Conservation (phyloP, 2,329 filamentous ascomycete genomes). For the Colletotrichum tanaceti region DNA sequence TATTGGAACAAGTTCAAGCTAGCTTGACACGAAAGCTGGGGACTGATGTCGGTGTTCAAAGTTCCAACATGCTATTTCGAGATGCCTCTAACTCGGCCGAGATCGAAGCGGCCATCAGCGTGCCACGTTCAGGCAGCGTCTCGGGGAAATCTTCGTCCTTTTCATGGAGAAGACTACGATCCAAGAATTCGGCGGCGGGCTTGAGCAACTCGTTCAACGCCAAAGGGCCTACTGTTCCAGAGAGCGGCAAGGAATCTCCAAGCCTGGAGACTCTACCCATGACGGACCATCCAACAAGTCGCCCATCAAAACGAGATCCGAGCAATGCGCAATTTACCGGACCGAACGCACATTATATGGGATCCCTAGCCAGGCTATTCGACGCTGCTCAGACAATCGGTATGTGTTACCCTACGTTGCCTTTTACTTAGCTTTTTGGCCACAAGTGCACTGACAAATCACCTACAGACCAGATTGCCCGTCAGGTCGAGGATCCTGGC, state of each 20-base stretch:
- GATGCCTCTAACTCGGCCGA: constrained; percentile 68
- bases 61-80: constrained; percentile 79
- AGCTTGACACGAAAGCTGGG: constrained; percentile 85
- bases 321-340: constrained; percentile 78
- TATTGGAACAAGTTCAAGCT: constrained; percentile 87
- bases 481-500: constrained; percentile 95
- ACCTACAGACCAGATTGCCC: constrained; percentile 85
- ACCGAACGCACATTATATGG: constrained; percentile 91
- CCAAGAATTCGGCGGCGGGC: constrained; percentile 83
- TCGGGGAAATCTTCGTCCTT: constrained; percentile 83
- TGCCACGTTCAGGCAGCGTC: constrained; percentile 69
- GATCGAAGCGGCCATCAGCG: constrained; percentile 52
- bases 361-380: constrained; percentile 87
- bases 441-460: neutral
- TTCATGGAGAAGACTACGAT: constrained; percentile 89
- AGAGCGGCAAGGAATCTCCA: constrained; percentile 66
- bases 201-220: constrained; percentile 61
- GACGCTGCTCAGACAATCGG: constrained; percentile 93
- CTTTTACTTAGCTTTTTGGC: neutral
- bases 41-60: constrained; percentile 89
- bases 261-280: constrained; percentile 81
- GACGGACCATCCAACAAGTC: constrained; percentile 73
- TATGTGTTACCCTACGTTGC: constrained; percentile 59
- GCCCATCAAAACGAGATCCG: constrained; percentile 78
- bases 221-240: constrained; percentile 44